phyloP scores from a whole-genome alignment of 179 eudicot genomes.

The Amaranthus tricolor region DNA sequence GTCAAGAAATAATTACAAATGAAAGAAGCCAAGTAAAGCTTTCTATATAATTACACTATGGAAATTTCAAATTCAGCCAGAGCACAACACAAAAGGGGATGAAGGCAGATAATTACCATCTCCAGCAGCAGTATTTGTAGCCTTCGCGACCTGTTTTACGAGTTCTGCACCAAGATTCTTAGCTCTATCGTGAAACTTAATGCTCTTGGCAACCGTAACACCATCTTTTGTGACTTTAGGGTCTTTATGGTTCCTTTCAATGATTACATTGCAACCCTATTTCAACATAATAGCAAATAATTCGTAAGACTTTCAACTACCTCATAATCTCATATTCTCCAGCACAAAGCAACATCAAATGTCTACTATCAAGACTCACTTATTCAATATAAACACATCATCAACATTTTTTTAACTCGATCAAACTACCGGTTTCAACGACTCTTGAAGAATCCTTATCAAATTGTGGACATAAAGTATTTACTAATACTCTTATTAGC shows the following conservation, averaged over 20 bases:
- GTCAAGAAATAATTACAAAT: background rate
- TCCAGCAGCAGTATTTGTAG: constrained; percentile 89
- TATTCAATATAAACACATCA: background rate
- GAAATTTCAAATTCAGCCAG: background rate
- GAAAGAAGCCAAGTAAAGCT: background rate
- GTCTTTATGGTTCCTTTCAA: constrained; percentile 54
- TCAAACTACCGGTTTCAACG: background rate
- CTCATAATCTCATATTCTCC: background rate
- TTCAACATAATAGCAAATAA: constrained; percentile 15
- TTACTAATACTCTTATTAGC: background rate
- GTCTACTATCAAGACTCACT: background rate
- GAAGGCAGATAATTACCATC: constrained; percentile 57
- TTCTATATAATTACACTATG: background rate
- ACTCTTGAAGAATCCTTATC: background rate
- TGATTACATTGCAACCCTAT: constrained; percentile 82
- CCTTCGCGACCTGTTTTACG: constrained; percentile 92
- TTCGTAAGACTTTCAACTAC: background rate
- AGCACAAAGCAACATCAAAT: constrained; percentile 1
- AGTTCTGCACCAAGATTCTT: constrained; percentile 92
- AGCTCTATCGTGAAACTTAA: constrained; percentile 59
- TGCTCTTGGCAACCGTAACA: constrained; percentile 94
- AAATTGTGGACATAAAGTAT: background rate
- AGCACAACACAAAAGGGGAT: background rate
- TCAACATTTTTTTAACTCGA: background rate
- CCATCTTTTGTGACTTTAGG: constrained; percentile 98